These are phyloP conservation scores for Bipolaris oryzae DNA, from an alignment of 2,329 filamentous ascomycete species.

Conservation along the genomic window DNA sequence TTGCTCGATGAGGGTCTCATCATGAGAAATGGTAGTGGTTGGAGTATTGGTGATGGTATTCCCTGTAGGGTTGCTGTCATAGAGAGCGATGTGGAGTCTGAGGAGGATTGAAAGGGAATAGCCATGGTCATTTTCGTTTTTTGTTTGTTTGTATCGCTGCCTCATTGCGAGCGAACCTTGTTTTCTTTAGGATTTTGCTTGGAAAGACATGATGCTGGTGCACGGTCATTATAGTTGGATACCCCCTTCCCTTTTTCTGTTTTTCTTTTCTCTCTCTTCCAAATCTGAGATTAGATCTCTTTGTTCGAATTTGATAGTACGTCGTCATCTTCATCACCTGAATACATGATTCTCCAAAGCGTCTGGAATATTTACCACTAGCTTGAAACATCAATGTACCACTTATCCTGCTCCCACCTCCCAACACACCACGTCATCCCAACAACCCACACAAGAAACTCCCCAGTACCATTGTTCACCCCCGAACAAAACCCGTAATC, in stretches of 20 bases:
- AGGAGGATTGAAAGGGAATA: constrained; percentile 17
- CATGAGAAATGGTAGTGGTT: constrained; percentile 30
- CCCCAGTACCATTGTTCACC: too few relatives aligned
- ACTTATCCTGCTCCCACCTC: too few relatives aligned
- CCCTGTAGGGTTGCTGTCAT: constrained; percentile 13
- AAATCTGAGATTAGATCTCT: too few relatives aligned
- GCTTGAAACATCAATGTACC: too few relatives aligned
- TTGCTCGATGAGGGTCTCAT: constrained; percentile 50
- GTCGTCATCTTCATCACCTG: too few relatives aligned
- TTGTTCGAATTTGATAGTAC: too few relatives aligned
- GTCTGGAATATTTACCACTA: too few relatives aligned
- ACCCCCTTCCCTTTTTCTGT: neutral
- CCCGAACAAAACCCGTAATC: too few relatives aligned
- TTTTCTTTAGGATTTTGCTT: neutral
- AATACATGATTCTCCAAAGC: too few relatives aligned
- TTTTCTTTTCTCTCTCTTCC: too few relatives aligned
- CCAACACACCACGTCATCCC: too few relatives aligned
- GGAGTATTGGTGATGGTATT: constrained; percentile 46
- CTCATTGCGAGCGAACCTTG: neutral
- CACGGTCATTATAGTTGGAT: constrained; percentile 8
- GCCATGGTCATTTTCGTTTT: neutral
- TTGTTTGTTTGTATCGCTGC: neutral
- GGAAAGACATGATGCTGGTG: neutral
- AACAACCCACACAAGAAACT: too few relatives aligned
- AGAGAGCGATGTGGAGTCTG: constrained; percentile 20